These are phyloP conservation scores for Lablab purpureus DNA, from an alignment of 306 rosid genomes.

Conservation along the genomic window DNA sequence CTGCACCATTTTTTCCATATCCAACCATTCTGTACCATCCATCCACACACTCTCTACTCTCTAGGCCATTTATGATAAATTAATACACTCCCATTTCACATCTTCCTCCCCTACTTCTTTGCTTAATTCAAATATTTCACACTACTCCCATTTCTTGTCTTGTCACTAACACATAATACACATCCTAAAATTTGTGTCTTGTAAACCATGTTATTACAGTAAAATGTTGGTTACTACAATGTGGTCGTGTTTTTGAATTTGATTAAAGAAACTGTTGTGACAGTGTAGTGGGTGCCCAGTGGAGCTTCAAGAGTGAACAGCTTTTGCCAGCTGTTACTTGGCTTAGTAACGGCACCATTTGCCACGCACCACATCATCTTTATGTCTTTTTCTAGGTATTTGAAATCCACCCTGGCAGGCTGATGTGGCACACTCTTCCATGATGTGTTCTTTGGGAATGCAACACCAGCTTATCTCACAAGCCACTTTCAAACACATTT, in stretches of 20 bases:
- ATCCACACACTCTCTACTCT: not conserved
- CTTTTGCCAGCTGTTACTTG: constrained; percentile 57
- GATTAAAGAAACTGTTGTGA: not conserved
- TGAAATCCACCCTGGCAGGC: constrained; percentile 57
- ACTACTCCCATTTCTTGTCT: not conserved
- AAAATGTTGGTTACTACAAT: too few relatives aligned
- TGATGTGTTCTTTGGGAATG: constrained; percentile 51
- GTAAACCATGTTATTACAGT: too few relatives aligned
- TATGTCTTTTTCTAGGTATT: constrained; percentile 37
- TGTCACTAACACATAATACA: too few relatives aligned
- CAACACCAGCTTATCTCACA: constrained; percentile 48
- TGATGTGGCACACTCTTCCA: constrained; percentile 52
- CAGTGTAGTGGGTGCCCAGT: not conserved
- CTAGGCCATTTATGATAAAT: constrained; percentile 7
- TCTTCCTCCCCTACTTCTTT: not conserved
- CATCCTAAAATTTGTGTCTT: too few relatives aligned
- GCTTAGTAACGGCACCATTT: constrained; percentile 51
- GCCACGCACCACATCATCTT: constrained; percentile 34
- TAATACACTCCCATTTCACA: not conserved
- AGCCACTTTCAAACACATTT: constrained; percentile 43
- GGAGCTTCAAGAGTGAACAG: constrained; percentile 7
- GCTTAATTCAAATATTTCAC: not conserved
- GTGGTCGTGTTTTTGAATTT: not conserved
- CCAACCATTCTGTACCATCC: not conserved
- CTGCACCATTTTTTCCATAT: not conserved